These are phyloP conservation scores for Phaffia rhodozyma DNA, from an alignment of 1,284 basidiomycete species.

Conservation along the genomic window DNA sequence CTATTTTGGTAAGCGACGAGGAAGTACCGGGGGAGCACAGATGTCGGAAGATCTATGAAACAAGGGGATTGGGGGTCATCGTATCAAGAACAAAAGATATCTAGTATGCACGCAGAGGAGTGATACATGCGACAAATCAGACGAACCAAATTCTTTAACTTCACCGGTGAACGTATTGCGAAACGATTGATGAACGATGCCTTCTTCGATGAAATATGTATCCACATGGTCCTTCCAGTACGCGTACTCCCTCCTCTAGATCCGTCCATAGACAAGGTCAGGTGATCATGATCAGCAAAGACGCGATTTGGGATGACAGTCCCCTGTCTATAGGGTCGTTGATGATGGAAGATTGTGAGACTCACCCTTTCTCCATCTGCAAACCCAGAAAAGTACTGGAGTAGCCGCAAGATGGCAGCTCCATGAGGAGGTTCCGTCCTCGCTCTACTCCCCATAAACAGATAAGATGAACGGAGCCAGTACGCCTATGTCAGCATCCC, in stretches of 20 bases:
- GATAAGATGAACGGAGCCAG: background rate
- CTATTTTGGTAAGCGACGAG: conserved; percentile 13
- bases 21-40: conserved; percentile 15
- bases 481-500: background rate
- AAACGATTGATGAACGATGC: conserved; percentile 5
- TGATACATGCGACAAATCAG: background rate
- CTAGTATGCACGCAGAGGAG: background rate
- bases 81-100: background rate
- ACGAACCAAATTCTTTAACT: conserved; percentile 13
- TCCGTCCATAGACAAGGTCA: too few species aligned
- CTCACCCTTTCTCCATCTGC: conserved; percentile 14
- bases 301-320: background rate
- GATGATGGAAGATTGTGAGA: background rate
- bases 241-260: background rate
- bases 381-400: conserved; percentile 17
- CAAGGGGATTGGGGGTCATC: background rate
- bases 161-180: background rate
- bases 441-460: background rate
- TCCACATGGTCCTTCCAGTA: conserved; percentile 16
- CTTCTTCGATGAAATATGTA: conserved; percentile 10
- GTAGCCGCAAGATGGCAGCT: conserved; percentile 9
- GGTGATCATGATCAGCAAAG: background rate
- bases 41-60: conserved; percentile 1
- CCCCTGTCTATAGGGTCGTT: background rate
- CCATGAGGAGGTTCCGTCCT: conserved; percentile 12